Base-by-base conservation (phyloP, 1,284 basidiomycete species). In the Fomitopsis betulina region DNA sequence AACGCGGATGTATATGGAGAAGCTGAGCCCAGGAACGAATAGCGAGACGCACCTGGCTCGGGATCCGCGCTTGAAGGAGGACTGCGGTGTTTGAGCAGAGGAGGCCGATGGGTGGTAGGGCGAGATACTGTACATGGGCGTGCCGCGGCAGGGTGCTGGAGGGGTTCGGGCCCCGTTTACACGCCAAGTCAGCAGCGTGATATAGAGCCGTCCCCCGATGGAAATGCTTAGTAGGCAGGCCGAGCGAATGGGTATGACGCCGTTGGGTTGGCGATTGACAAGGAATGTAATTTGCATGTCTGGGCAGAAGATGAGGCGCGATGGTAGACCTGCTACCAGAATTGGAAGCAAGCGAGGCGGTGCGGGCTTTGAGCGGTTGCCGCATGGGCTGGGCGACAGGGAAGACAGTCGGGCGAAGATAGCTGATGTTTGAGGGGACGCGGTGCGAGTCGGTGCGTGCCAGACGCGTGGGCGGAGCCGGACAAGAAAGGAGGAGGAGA, bases 341-440 rank as follows among this genome's bases (percentile, higher is more conserved):
- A 27, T 10, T 23, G 33, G 6, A 19, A 13, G 23, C n/a, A 51
- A n/a, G 45, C 45, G 32, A 27, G 32, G n/a, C 49, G 33, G 33
- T 35, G 49, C 49, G 49, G 49, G 49, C 19, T 35, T 51, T 51
- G 49, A 51, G 49, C 49, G 49, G 49, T 17, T 12, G 45, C 45
- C 45, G 45, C 45, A 47, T 30, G 45, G 25, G 39, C 17, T 8
- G 9, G 5, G n/a, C 12, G 39, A 17, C 39, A 5, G 39, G n/a
- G 38, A 40, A 5, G 38, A 5, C 32, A 33, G 32, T 33, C 21
- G 43, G 45, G 25, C 25, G 45, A 47, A 30, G 8, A 30, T 13
- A 13, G 15, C 8, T 12, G 35, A 37, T 37, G 35, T 37, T 37
- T 37, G 35, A 15, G 35, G 13, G 35, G 35, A 37, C 35, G 35